Evolutionary conservation across 2,329 filamentous ascomycete genomes (phyloP), one percentile per base, ranked within the genome.

Genomic region (Chlorencoelia australis): DNA sequence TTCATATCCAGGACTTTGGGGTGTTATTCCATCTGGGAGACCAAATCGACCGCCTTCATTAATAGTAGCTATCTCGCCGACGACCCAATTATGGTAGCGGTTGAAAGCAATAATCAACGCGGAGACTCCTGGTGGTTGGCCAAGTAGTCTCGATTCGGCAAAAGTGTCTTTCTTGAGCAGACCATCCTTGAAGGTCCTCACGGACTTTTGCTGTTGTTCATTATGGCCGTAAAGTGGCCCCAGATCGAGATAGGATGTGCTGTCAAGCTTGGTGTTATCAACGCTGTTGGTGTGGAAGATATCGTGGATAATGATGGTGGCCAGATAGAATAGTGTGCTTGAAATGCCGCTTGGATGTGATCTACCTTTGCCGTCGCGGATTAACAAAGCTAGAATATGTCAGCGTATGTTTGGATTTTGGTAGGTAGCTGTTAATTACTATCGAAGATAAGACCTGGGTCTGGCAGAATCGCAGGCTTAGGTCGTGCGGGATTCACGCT

Each of bases 51-150:
- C n/a, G 29, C 75, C 74, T 50, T 95, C 88, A 51, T 95, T n/a
- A n/a, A n/a, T n/a, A n/a, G n/a, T n/a, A n/a, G 82, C 82, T 13
- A 95, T 65, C 42, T 89, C 81, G 36, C 77, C 72, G 2, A 83
- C 87, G 0, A 87, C 75, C 46, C 91, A 71, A 60, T 96, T 95
- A 61, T 95, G 89, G 65, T 50, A 53, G 31, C 76, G 61, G 50
- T 80, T 81, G 61, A 86, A 79, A 81, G 87, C 85, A 58, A 88
- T 69, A 18, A 88, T 60, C 3, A 88, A 51, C 4, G 83, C 76
- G 38, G 75, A 71, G 4, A 82, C 79, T 9, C 81, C 80, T 0
- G 83, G 79, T 0, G 82, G 83, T 51, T 83, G 79, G 7, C 74
- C 79, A 16, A 79, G 59, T 2, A 87, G 62, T 36, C 82, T 69